A percentile compares a stretch with the other conserved stretches of the same genome.
Evolutionary conservation across 164 flowering plant species (phyloP).

Genomic region (Tetrastigma voinierianum): DNA sequence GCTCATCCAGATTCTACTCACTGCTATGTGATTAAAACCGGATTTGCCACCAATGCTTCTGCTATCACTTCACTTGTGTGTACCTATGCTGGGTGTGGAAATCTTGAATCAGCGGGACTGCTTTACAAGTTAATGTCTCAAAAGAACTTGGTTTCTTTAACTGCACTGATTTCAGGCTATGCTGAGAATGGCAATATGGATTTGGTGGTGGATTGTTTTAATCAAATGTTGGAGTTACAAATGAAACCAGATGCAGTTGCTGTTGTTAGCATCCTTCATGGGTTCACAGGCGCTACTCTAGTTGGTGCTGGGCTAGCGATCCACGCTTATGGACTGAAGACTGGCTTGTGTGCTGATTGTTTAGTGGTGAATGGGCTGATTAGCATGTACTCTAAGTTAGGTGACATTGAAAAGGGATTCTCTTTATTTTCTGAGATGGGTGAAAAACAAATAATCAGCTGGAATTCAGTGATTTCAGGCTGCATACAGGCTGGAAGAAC

Average conservation of each 20-base stretch:
- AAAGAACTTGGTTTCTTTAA: slow-evolving; percentile 31
- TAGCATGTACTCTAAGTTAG: slow-evolving; percentile 39
- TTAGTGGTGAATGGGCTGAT: slow-evolving; percentile 44
- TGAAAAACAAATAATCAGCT: slow-evolving; percentile 34
- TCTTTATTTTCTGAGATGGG: slow-evolving; percentile 30
- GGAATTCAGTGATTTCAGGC: slow-evolving; percentile 46
- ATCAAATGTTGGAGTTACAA: slow-evolving; percentile 17
- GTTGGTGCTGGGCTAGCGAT: slow-evolving; percentile 21
- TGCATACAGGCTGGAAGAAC: slow-evolving; percentile 36
- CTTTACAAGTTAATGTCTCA: slow-evolving; percentile 24
- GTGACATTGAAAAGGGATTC: slow-evolving; percentile 25
- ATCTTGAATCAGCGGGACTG: slow-evolving; percentile 22
- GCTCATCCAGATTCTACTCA: slow-evolving; percentile 22
- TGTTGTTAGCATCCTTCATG: slow-evolving; percentile 37
- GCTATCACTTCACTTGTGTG: slow-evolving; percentile 35
- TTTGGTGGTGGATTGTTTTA: slow-evolving; percentile 22
- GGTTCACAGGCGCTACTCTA: slow-evolving; percentile 15
- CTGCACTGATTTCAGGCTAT: slow-evolving; percentile 39
- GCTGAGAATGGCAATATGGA: slow-evolving; percentile 33
- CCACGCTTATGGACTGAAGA: slow-evolving; percentile 33
- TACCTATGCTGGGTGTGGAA: slow-evolving; percentile 26
- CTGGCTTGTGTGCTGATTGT: slow-evolving; percentile 24
- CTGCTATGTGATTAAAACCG: slow-evolving; percentile 38
- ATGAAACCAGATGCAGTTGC: slow-evolving; percentile 42
- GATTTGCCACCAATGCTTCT: slow-evolving; percentile 26